Evolutionary conservation across 805 yeast genomes (phyloP).

Genomic region (Lachancea thermotolerans): DNA sequence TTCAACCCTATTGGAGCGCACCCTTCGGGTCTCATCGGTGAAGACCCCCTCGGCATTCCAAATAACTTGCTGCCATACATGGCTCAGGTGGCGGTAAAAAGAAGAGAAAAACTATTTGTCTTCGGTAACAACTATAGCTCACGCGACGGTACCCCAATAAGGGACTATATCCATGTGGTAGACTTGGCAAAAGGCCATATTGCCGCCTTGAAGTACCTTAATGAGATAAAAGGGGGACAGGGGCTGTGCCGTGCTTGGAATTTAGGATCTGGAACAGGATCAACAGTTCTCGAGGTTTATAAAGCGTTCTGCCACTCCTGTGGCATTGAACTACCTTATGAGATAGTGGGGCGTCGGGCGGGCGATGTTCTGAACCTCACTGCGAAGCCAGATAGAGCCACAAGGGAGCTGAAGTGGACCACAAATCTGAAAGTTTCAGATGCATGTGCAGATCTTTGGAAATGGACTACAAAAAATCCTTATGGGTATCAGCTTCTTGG

Average conservation of each 20-base stretch:
- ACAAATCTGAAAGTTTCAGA: conserved; percentile 49
- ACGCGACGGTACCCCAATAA: conserved; percentile 73
- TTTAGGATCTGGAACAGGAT: conserved; percentile 75
- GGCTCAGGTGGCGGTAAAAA: conserved; percentile 72
- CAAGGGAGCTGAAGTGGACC: conserved; percentile 57
- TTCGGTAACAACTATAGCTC: conserved; percentile 68
- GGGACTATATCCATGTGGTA: conserved; percentile 76
- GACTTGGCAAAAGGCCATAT: conserved; percentile 75
- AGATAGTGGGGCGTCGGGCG: conserved; percentile 57
- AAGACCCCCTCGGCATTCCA: conserved; percentile 73
- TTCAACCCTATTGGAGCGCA: conserved; percentile 87
- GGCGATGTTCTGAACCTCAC: conserved; percentile 77
- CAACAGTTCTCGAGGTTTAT: conserved; percentile 67
- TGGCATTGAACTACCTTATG: conserved; percentile 57
- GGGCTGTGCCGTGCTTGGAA: conserved; percentile 75
- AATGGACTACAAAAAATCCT: conserved; percentile 67
- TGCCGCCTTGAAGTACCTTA: conserved; percentile 57
- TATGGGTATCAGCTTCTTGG: conserved; percentile 42
- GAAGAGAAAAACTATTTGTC: conserved; percentile 57
- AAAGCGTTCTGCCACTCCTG: conserved; percentile 58
- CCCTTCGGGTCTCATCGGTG: conserved; percentile 73
- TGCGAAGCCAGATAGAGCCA: conserved; percentile 63
- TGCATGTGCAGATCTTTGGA: conserved; percentile 72
- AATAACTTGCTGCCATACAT: conserved; percentile 68
- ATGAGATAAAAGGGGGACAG: conserved; percentile 19